Base-by-base conservation (phyloP, 2,329 filamentous ascomycete genomes). In the Claviceps maximensis region DNA sequence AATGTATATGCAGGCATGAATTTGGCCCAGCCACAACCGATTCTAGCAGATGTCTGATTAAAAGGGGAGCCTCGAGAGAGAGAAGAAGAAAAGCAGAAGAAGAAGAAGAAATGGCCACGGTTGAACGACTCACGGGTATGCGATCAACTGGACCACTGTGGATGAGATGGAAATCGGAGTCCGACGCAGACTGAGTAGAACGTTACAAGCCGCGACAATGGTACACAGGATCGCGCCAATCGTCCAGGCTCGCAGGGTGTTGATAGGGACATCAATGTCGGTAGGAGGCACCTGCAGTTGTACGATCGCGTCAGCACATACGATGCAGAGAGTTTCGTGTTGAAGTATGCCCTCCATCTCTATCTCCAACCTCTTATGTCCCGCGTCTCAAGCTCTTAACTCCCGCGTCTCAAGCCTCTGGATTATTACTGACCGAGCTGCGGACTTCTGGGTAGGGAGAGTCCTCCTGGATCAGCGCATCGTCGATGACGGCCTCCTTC, bases 161-260 rank as follows among this genome's bases (percentile, higher is more conserved):
- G 76, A 73, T 0, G 73, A 73, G 50, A 80, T 77, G 15, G 66
- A 57, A 53, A 80, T 74, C 53, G 74, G 73, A 1, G 77, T 72
- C 42, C 73, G 71, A 45, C 75, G 74, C 38, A 74, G 58, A 15
- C 63, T 65, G 40, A 81, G 77, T 10, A 80, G 63, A 61, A 78
- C 73, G 62, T 82, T 82, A 60, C 79, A 67, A 1, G 70, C 75
- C 0, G 78, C 78, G 29, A 79, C 77, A 49, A 80, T 64, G 1
- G 79, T 83, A 56, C 78, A 77, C 53, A 82, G 71, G 42, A 82
- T 2, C 52, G 78, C 58, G 36, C 80, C 80, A 53, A 83, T 77
- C 6, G 63, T 57, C 80, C 80, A 83, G 12, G 78, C 77, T 21
- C 80, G 79, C 54, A 83, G 70, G 3, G 80, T 83, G 62, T 77